Base-by-base conservation (phyloP, 345 rosid species). In the Salix dunnii region DNA sequence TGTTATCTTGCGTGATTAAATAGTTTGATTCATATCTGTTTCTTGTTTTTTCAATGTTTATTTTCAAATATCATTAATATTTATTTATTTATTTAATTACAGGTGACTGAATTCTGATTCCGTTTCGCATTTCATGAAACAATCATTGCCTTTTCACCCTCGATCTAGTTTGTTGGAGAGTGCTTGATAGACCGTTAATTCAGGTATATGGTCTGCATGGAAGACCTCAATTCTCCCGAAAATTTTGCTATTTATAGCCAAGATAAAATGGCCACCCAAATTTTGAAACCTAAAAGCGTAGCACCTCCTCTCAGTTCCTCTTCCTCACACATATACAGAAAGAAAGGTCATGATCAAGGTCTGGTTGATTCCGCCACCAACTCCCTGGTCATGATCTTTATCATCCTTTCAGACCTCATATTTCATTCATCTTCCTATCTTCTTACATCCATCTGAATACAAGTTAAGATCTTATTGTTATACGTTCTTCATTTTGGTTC, bases 311-410 rank as follows among this genome's bases (percentile, higher is more conserved):
- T 64, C 46, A 36, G 40, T 76, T 48, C 78, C 77, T 80, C 78
- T 42, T 71, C 68, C 40, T 23, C 28, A 36, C 77, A 33, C 51
- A 67, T 61, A 30, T 69, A 66, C 79, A 66, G 64, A 80, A 75
- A 65, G 74, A 73, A 77, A 73, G 89, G 77, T 87, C 91, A 82
- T 85, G 89, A 81, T 86, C 86, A 71, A 5, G 87, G 87, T 82
- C 77, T 61, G 79, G 67, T 74, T 63, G 6, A 17, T 73, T 73
- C 74, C 67, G 20, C 51, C 21, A 68, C 79, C 85, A 76, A 23
- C 20, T 58, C 79, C 84, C 73, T 28, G 88, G 77, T 84, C 91
- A 84, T 88, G 91, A 86, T 90, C 90, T 76, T 79, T 86, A 28
- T 73, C 82, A 71, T 61, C 74, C 30, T 67, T 71, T 30, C 21